Conservation (phyloP, 257 asterid genomes). For the Anisodus tanguticus region DNA sequence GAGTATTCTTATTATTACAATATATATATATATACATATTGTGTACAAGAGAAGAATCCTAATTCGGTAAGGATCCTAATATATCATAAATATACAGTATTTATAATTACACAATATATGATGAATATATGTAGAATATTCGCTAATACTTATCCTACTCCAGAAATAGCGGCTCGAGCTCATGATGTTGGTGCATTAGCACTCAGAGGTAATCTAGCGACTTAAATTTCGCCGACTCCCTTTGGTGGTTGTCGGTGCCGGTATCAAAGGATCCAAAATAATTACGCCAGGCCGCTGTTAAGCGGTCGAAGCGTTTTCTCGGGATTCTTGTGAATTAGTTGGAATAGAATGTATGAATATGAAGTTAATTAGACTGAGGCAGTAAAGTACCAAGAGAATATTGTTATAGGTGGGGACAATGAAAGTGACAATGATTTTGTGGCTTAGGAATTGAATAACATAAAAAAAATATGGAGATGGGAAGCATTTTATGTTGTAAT, state of each 20-base stretch:
- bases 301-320: conserved; percentile 55
- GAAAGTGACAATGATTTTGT: not conserved
- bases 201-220: conserved; percentile 51
- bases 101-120: no score
- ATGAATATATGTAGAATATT: no score
- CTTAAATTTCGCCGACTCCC: conserved; percentile 70
- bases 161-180: conserved; percentile 83
- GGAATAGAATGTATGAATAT: not conserved
- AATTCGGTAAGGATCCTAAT: no score
- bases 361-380: not conserved
- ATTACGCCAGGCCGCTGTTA: conserved; percentile 52
- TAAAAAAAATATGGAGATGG: no score
- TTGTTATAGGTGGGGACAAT: not conserved
- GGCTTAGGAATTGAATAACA: not conserved
- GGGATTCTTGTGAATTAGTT: no score
- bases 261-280: conserved; percentile 48
- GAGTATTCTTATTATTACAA: no score
- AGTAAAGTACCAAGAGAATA: conserved; percentile 31
- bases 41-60: no score
- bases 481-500: not conserved
- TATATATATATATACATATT: no score
- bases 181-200: conserved; percentile 39
- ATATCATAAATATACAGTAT: no score
- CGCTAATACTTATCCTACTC: conserved; percentile 32
- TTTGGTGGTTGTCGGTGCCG: conserved; percentile 54